phyloP scores from a whole-genome alignment of 768 basidiomycete genomes.

The Galerina sulciceps region DNA sequence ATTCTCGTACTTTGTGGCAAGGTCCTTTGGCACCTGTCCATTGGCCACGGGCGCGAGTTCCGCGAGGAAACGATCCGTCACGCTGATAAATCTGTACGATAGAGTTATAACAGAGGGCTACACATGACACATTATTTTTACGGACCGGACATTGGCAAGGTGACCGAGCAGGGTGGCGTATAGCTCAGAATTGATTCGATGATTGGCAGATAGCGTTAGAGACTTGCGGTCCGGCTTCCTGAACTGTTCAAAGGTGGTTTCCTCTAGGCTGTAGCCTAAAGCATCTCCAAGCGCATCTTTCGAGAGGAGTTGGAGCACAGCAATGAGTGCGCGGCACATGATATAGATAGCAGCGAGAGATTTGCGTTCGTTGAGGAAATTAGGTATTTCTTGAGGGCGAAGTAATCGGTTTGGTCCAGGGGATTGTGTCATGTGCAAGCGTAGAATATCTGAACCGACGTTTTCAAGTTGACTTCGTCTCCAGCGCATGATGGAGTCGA shows the following conservation, averaged over 20 bases:
- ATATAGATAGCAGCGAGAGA: constrained; percentile 88
- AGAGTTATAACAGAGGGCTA: neutral
- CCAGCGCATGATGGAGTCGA: constrained; percentile 90
- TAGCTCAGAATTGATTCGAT: constrained; percentile 79
- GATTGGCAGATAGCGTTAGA: constrained; percentile 70
- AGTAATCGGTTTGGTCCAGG: constrained; percentile 34
- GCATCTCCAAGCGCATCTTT: constrained; percentile 81
- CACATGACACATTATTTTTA: constrained; percentile 1
- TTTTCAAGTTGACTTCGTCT: constrained; percentile 75
- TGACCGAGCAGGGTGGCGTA: constrained; percentile 86
- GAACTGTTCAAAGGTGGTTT: constrained; percentile 88
- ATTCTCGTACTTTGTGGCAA: constrained; percentile 83
- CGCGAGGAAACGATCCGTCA: constrained; percentile 88
- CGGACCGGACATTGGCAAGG: constrained; percentile 79
- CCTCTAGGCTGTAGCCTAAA: constrained; percentile 82
- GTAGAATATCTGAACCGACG: constrained; percentile 52
- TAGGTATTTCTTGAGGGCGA: constrained; percentile 51
- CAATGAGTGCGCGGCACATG: constrained; percentile 85
- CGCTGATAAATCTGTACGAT: constrained; percentile 74
- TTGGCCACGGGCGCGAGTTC: constrained; percentile 77
- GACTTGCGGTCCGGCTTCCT: constrained; percentile 71
- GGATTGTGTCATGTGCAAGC: constrained; percentile 49
- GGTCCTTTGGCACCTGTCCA: constrained; percentile 81
- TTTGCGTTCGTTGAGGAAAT: constrained; percentile 69
- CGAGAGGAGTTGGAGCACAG: constrained; percentile 70